Conservation (phyloP, 2,329 filamentous ascomycete genomes). For the Sporothrix protearum region DNA sequence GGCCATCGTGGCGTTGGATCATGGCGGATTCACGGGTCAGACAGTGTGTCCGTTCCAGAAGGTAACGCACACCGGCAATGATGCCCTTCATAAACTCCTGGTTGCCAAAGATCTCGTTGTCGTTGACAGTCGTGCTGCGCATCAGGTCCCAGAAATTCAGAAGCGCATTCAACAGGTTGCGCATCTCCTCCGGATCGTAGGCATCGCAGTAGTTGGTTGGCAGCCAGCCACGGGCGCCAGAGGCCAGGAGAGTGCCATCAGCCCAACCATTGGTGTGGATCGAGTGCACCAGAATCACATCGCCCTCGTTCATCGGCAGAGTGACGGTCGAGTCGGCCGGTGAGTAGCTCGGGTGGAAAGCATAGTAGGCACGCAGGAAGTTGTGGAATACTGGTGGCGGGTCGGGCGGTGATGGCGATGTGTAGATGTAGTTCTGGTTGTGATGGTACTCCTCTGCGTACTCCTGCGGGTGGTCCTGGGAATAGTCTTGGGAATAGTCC, state of each 20-base stretch:
- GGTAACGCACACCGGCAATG: constrained; percentile 85
- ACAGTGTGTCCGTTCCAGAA: constrained; percentile 85
- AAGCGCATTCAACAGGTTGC: constrained; percentile 77
- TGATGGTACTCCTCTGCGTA: constrained; percentile 16
- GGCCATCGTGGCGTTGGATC: constrained; percentile 68
- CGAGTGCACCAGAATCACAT: constrained; percentile 90
- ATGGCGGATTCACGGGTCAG: constrained; percentile 75
- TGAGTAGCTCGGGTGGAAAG: constrained; percentile 76
- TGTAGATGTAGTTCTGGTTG: constrained; percentile 20
- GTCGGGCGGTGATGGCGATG: constrained; percentile 43
- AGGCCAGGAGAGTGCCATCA: constrained; percentile 83
- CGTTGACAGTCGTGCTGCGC: constrained; percentile 70
- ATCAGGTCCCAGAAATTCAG: constrained; percentile 91
- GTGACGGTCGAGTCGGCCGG: constrained; percentile 84
- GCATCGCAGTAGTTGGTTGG: constrained; percentile 98
- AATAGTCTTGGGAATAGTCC: constrained; percentile 6
- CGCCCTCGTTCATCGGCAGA: constrained; percentile 80
- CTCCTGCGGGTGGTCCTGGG: constrained; percentile 9
- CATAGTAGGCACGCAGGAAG: constrained; percentile 90
- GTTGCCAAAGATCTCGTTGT: constrained; percentile 75
- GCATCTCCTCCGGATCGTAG: constrained; percentile 85
- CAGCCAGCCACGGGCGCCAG: constrained; percentile 87
- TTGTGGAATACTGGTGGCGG: constrained; percentile 76
- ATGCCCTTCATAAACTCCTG: constrained; percentile 93
- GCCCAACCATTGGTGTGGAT: constrained; percentile 99